Percentiles rank a stretch among this genome's conserved stretches.
Conservation (phyloP, 1,284 basidiomycete genomes). For the Leccinum pachyderme region DNA sequence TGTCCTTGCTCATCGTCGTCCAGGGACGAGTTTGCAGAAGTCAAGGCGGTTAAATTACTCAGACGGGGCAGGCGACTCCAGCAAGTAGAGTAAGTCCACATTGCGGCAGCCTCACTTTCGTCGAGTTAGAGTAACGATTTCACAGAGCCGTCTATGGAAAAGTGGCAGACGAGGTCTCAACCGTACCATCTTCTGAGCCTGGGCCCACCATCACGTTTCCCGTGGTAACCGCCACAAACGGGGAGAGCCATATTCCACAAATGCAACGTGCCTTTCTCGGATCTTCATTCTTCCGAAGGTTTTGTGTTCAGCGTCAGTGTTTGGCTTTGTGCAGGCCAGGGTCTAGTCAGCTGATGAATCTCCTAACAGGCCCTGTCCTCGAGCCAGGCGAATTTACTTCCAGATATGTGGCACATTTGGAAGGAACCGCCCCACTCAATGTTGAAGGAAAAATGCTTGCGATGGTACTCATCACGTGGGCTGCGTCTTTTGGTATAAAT, state of each 20-base stretch:
- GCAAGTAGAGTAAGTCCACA: constrained; percentile 65
- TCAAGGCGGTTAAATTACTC: constrained; percentile 83
- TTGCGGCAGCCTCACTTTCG: constrained; percentile 4
- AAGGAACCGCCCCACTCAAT: constrained; percentile 55
- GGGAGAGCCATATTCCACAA: constrained; percentile 55
- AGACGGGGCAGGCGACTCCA: constrained; percentile 81
- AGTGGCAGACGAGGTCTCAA: constrained; percentile 41
- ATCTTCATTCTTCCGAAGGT: constrained; percentile 79
- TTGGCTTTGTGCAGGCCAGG: neutral
- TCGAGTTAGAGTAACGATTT: constrained; percentile 3
- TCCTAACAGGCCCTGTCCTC: constrained; percentile 59
- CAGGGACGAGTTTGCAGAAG: constrained; percentile 85
- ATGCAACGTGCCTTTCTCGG: constrained; percentile 77
- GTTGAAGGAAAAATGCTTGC: constrained; percentile 63
- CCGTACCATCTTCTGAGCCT: constrained; percentile 34
- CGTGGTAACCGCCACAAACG: constrained; percentile 7
- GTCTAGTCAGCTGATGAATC: neutral
- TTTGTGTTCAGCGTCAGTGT: constrained; percentile 75
- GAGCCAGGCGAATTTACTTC: constrained; percentile 73
- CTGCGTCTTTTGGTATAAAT: constrained; percentile 81
- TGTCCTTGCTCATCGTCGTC: constrained; percentile 9
- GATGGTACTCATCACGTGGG: constrained; percentile 80
- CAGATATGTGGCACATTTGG: constrained; percentile 60
- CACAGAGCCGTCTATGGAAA: constrained; percentile 63
- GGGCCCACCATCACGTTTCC: constrained; percentile 33